phyloP scores from a whole-genome alignment of 306 rosid species.

The Vicia sativa region DNA sequence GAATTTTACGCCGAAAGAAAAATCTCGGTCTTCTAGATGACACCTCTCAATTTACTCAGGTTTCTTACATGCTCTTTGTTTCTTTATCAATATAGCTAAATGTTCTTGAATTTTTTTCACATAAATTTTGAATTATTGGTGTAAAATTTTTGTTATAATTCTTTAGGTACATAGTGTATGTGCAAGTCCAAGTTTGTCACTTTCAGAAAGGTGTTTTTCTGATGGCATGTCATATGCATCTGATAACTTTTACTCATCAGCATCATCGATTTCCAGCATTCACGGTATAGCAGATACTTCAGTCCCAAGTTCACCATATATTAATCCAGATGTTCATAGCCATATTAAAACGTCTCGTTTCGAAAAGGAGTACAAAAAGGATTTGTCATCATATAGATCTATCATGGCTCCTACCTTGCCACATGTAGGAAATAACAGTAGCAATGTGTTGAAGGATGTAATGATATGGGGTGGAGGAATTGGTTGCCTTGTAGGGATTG shows the following conservation, averaged over 20 bases:
- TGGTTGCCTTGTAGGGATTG: constrained; percentile 53
- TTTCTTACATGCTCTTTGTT: constrained; percentile 42
- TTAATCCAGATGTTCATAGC: constrained; percentile 47
- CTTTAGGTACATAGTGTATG: constrained; percentile 74
- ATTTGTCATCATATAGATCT: constrained; percentile 43
- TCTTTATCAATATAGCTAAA: not conserved
- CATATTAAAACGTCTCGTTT: constrained; percentile 40
- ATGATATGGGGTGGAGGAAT: constrained; percentile 88
- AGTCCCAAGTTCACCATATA: constrained; percentile 57
- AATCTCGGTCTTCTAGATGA: constrained; percentile 82
- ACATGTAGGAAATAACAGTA: constrained; percentile 50
- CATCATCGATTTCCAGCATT: constrained; percentile 49
- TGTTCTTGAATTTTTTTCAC: not conserved
- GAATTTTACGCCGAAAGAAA: constrained; percentile 71
- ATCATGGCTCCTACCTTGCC: constrained; percentile 44
- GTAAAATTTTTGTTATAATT: constrained; percentile 38
- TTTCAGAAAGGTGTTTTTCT: constrained; percentile 75
- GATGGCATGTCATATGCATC: constrained; percentile 75
- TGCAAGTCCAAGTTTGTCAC: constrained; percentile 80
- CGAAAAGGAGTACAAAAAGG: constrained; percentile 44
- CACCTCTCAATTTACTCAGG: constrained; percentile 65
- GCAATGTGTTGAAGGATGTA: constrained; percentile 65
- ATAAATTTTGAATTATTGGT: not conserved
- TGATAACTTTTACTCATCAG: constrained; percentile 52
- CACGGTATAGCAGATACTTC: constrained; percentile 48